Percentiles rank a stretch among this genome's conserved stretches.
Conservation (phyloP, 1,284 basidiomycete species). For the Austroboletus novae-zelandiae region DNA sequence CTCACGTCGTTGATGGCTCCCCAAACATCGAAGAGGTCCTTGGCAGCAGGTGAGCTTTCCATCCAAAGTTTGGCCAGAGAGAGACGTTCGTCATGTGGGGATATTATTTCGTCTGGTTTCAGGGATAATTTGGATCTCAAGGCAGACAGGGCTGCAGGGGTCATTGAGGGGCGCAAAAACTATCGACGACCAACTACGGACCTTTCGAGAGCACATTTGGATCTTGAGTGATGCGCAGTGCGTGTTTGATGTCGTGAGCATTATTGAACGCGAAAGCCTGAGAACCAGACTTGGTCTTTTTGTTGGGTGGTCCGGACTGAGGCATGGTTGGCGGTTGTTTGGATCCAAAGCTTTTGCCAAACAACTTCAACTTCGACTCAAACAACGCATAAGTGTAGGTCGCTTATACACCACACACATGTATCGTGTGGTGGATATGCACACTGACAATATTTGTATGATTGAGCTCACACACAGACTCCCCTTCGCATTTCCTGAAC, state of each 20-base stretch:
- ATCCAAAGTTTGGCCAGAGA: conserved; percentile 61
- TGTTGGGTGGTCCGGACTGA: conserved; percentile 1
- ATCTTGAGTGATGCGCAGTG: conserved; percentile 17
- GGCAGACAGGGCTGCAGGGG: conserved; percentile 41
- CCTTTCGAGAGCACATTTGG: conserved; percentile 26
- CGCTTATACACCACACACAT: too few relatives aligned
- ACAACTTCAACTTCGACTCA: conserved; percentile 6
- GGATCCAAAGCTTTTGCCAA: conserved; percentile 30
- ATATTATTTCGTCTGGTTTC: conserved; percentile 24
- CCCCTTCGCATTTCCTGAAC: too few relatives aligned
- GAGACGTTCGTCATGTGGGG: conserved; percentile 56
- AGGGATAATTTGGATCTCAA: conserved; percentile 35
- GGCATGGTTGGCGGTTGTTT: conserved; percentile 25
- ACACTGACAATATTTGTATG: too few relatives aligned
- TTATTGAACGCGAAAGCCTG: conserved; percentile 13
- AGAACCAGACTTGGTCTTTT: conserved; percentile 14
- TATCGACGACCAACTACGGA: conserved; percentile 5
- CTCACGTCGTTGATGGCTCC: conserved; percentile 49
- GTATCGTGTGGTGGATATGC: too few relatives aligned
- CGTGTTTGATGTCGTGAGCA: conserved; percentile 25
- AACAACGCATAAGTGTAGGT: too few relatives aligned
- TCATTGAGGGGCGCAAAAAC: background rate
- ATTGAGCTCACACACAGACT: too few relatives aligned
- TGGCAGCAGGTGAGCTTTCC: conserved; percentile 49
- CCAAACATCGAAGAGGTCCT: conserved; percentile 65